phyloP scores from a whole-genome alignment of 176 grass and related monocot species.

The Calamus simplicifolius region DNA sequence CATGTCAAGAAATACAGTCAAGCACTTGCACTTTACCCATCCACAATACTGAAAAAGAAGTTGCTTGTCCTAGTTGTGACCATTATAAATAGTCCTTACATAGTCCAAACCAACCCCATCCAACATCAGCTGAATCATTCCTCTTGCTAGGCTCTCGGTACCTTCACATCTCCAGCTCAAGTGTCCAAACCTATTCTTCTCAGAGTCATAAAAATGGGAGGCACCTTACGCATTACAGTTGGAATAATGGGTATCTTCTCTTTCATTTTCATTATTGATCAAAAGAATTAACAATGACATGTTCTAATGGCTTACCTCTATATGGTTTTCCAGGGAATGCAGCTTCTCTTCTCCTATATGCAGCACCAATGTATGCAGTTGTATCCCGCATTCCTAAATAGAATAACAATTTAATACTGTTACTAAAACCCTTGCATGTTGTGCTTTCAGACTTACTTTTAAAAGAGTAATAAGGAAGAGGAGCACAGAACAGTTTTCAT shows the following conservation, averaged over 20 bases:
- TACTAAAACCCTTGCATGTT: conserved; percentile 5
- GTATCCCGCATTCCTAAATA: background rate
- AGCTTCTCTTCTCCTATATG: conserved; percentile 52
- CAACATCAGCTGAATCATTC: too few species aligned
- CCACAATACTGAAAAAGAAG: too few species aligned
- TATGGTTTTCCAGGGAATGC: conserved; percentile 36
- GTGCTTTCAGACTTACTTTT: conserved; percentile 51
- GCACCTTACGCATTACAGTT: conserved; percentile 22
- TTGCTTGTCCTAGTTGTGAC: too few species aligned
- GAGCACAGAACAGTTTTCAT: conserved; percentile 58
- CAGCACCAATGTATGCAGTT: conserved; percentile 46
- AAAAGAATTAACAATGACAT: too few species aligned
- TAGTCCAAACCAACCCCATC: too few species aligned
- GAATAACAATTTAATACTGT: background rate
- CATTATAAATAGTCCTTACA: too few species aligned
- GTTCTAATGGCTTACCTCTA: background rate
- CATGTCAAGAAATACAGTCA: too few species aligned
- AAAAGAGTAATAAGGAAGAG: conserved; percentile 54
- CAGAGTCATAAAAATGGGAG: too few species aligned
- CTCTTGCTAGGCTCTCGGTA: too few species aligned
- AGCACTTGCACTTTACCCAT: too few species aligned
- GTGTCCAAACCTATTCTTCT: too few species aligned
- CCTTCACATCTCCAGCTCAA: too few species aligned
- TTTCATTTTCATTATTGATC: background rate
- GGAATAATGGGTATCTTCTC: conserved; percentile 48